These are phyloP conservation scores for Xylariales sp. DNA, from an alignment of 2,329 filamentous ascomycete genomes.

Conservation along the genomic window DNA sequence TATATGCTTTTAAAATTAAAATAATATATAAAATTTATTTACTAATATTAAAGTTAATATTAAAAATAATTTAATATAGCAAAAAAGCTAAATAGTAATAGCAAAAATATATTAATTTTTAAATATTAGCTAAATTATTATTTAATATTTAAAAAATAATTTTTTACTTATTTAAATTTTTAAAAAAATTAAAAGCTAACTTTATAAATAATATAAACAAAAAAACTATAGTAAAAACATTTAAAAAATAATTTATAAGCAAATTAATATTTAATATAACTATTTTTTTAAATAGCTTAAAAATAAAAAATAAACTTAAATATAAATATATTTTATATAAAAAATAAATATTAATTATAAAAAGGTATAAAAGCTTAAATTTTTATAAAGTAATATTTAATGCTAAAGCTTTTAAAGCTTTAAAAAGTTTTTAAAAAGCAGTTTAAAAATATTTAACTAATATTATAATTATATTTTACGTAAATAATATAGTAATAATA, in stretches of 20 bases:
- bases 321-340: constrained; percentile 4
- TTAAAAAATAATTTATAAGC: constrained; percentile 5
- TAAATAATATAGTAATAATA: background rate
- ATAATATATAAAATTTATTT: too few species aligned
- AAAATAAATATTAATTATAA: constrained; percentile 5
- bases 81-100: background rate
- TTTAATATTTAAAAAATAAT: background rate
- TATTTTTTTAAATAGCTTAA: constrained; percentile 5
- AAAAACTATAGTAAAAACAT: constrained; percentile 10
- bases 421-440: background rate
- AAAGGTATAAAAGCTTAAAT: background rate
- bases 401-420: too few species aligned
- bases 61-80: too few species aligned
- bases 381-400: too few species aligned
- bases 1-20: too few species aligned
- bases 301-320: background rate
- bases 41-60: too few species aligned
- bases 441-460: background rate
- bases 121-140: background rate
- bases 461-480: background rate
- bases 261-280: constrained; percentile 11
- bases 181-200: background rate
- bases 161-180: background rate
- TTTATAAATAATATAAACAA: constrained; percentile 5
- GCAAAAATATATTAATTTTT: background rate